Evolutionary conservation across 2,329 filamentous ascomycete genomes (phyloP), one percentile per base, ranked within the genome.

Genomic region (Aspergillus pseudoterreus): DNA sequence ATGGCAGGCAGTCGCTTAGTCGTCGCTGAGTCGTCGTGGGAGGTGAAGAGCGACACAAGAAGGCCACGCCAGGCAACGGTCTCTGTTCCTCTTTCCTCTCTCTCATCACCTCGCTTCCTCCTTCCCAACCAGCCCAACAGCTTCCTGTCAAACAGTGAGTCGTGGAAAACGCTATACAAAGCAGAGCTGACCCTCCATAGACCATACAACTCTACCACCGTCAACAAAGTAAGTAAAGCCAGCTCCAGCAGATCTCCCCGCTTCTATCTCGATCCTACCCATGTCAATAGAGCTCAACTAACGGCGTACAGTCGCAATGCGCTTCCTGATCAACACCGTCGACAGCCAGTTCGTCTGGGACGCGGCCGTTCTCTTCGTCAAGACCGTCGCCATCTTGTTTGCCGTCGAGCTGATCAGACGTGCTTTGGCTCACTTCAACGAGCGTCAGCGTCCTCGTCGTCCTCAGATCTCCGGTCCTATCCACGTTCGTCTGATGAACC

Each of bases 11-110:
- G 27, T 32, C 17, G 32, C 45, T 47, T 35, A 51, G 35, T 51
- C 39, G 45, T 51, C 41, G 50, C 44, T 51, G 39, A 51, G 49
- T 51, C 49, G 49, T 35, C 19, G 32, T 44, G 21, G 32, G 24
- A 35, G 19, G 19, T 36, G 32, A 38, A 27, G 6, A 30, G 3
- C 8, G n/a, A 5, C 12, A 27, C 6, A 39, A 35, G 47, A 43
- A 35, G 19, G 15, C 14, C 35, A 24, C 22, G 12, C 39, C 19
- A 15, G 41, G 9, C 32, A 11, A 15, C 6, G 17, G 2, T 15
- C 21, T 5, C 15, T 24, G 8, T 35, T 17, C 6, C 19, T 9
- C 15, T 35, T 35, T 11, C 14, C 3, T 43, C 27, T 15, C 17
- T 30, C 15, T 33, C 21, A 36, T 44, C 22, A 22, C 15, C 27